phyloP scores from a whole-genome alignment of 75 land plant genomes.

The Pinus tabuliformis region DNA sequence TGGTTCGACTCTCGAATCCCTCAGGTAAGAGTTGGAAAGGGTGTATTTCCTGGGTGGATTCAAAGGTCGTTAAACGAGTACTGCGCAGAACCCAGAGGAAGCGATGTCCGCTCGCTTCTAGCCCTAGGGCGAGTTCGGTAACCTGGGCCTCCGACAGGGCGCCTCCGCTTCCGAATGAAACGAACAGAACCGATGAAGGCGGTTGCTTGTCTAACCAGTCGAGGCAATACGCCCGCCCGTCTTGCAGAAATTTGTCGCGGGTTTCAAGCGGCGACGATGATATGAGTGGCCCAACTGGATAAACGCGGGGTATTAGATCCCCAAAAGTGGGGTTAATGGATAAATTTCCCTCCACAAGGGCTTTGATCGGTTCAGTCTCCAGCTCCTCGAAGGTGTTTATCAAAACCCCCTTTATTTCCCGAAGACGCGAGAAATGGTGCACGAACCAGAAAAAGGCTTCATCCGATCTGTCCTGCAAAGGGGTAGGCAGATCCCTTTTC shows the following conservation, averaged over 20 bases:
- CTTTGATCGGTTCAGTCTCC: constrained; percentile 22
- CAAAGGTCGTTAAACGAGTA: background rate
- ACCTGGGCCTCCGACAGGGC: constrained; percentile 25
- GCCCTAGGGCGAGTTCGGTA: constrained; percentile 27
- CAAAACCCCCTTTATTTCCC: constrained; percentile 45
- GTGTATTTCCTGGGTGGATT: too few species aligned
- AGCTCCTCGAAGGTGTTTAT: constrained; percentile 56
- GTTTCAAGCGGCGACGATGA: background rate
- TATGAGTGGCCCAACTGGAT: constrained; percentile 49
- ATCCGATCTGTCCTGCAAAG: constrained; percentile 28
- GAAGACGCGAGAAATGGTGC: constrained; percentile 11
- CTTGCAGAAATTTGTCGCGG: background rate
- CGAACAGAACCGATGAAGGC: constrained; percentile 40
- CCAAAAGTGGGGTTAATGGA: background rate
- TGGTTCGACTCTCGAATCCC: background rate
- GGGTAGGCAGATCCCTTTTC: constrained; percentile 27
- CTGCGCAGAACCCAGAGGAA: constrained; percentile 62
- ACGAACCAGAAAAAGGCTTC: constrained; percentile 17
- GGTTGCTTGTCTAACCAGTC: constrained; percentile 64
- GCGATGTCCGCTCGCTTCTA: constrained; percentile 17
- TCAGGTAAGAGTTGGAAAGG: background rate
- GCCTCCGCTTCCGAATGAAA: constrained; percentile 48
- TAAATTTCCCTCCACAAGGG: background rate
- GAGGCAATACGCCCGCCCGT: constrained; percentile 11
- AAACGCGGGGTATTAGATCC: constrained; percentile 15